Base-by-base conservation (phyloP, 2,329 filamentous ascomycete genomes). In the Cordyceps javanica region DNA sequence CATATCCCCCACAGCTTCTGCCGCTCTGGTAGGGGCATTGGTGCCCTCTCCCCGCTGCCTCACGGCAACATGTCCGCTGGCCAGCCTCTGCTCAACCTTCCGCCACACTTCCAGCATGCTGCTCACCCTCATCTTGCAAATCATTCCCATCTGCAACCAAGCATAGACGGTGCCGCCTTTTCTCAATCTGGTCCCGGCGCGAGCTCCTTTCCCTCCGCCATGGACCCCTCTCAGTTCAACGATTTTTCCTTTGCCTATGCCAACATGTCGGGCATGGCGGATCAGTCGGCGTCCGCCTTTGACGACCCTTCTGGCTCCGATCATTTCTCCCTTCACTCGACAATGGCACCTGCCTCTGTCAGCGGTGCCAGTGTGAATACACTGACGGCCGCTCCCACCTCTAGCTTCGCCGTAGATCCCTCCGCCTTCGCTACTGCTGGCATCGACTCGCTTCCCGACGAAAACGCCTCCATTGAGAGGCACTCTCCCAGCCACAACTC, bases 191-290 rank as follows among this genome's bases (percentile, higher is more conserved):
- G 38, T 26, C 25, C 48, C 25, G 10, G 39, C 14, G 11, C 34
- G 19, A 25, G 19, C 48, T 30, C 25, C 6, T 48, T 50, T 25
- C 25, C 39, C 11, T 32, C 62, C 62, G 65, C 77, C 64, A 75
- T 80, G 64, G 76, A 80, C 61, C 63, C 72, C 34, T 69, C 76
- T 16, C 76, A 79, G 51, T 84, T 83, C 64, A 72, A 73, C 60
- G 77, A 81, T 61, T 83, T 82, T 64, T 70, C 76, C 23, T 83
- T 82, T 62, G 65, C 77, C 3, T 83, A 79, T 63, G 71, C 75
- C 62, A 69, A 70, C 23, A 75, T 79, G 64, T 69, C 67, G 59
- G 67, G 61, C 60, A 65, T 70, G 30, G 59, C 67, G 19, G 71
- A 73, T n/a, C 70, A 70, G 19, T 69, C 71, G 26, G 68, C 70